phyloP scores from a whole-genome alignment of 371 early-diverging fungal species.

The Lichtheimia ornata region DNA sequence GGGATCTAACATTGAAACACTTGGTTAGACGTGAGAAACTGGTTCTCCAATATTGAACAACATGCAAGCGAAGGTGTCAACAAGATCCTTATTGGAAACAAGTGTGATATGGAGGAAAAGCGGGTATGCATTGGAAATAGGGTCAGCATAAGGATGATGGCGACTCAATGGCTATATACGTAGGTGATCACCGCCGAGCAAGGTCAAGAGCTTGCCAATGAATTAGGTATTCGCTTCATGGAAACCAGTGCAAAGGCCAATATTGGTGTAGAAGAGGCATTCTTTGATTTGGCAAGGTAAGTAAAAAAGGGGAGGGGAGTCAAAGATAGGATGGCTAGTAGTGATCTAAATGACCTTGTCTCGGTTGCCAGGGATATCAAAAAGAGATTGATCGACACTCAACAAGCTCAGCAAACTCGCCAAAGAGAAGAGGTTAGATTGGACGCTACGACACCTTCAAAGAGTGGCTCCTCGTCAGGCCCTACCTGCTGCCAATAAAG shows the following conservation, averaged over 20 bases:
- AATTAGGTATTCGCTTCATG: slow-evolving; percentile 87
- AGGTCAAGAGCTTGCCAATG: slow-evolving; percentile 86
- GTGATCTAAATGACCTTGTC: neutral
- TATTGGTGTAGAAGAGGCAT: slow-evolving; percentile 97
- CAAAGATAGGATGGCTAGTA: neutral
- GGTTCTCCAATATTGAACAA: slow-evolving; percentile 98
- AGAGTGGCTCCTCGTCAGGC: slow-evolving; percentile 18
- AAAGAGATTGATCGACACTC: slow-evolving; percentile 50
- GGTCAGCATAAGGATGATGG: neutral
- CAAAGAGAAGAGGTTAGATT: slow-evolving; percentile 46
- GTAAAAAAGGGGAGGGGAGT: slow-evolving; percentile 35
- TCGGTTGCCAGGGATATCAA: slow-evolving; percentile 41
- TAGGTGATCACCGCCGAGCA: slow-evolving; percentile 73
- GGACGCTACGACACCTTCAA: slow-evolving; percentile 27
- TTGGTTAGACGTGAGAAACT: slow-evolving; percentile 86
- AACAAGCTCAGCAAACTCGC: slow-evolving; percentile 48
- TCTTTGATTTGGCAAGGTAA: slow-evolving; percentile 93
- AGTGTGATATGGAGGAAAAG: slow-evolving; percentile 91
- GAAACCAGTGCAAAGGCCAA: slow-evolving; percentile 97
- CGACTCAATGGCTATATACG: neutral
- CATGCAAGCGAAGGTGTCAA: slow-evolving; percentile 96
- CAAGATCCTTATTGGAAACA: slow-evolving; percentile 99
- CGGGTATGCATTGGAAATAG: slow-evolving; percentile 47
- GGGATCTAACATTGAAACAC: neutral
- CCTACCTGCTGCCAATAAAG: slow-evolving; percentile 23